Percentiles rank a stretch among this genome's conserved stretches.
Evolutionary conservation across 73 alveolate genomes (phyloP).

Genomic region (Paramecium biaurelia): DNA sequence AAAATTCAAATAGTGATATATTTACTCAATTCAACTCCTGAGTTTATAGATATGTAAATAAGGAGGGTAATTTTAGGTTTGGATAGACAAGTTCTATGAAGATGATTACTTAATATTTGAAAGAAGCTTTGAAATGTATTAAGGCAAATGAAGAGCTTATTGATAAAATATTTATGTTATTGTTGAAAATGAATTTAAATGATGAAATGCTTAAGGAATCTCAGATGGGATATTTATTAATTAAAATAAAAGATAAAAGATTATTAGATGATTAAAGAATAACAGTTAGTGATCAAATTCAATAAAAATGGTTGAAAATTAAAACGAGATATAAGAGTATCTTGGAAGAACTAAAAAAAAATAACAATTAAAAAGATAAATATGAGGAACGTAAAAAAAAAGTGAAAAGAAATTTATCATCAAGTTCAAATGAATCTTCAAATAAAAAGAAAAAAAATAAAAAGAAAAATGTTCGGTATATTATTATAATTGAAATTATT

Average conservation of each 20-base stretch:
- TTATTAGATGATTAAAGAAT: not conserved
- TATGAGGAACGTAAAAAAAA: not conserved
- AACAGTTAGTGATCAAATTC: not conserved
- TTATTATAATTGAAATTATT: not conserved
- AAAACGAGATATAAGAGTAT: not conserved
- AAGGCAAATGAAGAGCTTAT: not conserved
- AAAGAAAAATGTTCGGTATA: not conserved
- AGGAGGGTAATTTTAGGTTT: not conserved
- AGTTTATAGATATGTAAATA: not conserved
- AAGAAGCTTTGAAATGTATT: not conserved
- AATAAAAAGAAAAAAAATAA: not conserved
- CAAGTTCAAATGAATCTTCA: not conserved
- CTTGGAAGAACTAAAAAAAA: constrained; percentile 1
- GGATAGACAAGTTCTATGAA: not conserved
- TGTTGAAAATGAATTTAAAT: not conserved
- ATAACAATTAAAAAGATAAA: not conserved
- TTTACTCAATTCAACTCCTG: not conserved
- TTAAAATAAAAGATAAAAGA: not conserved
- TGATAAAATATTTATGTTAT: not conserved
- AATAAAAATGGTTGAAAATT: not conserved
- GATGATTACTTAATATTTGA: not conserved
- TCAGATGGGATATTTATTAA: not conserved
- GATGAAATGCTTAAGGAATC: not conserved
- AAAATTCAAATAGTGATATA: not conserved
- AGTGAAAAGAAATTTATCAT: not conserved